These are phyloP conservation scores for Aspergillus hortae DNA, from an alignment of 2,329 filamentous ascomycete species.

Conservation along the genomic window DNA sequence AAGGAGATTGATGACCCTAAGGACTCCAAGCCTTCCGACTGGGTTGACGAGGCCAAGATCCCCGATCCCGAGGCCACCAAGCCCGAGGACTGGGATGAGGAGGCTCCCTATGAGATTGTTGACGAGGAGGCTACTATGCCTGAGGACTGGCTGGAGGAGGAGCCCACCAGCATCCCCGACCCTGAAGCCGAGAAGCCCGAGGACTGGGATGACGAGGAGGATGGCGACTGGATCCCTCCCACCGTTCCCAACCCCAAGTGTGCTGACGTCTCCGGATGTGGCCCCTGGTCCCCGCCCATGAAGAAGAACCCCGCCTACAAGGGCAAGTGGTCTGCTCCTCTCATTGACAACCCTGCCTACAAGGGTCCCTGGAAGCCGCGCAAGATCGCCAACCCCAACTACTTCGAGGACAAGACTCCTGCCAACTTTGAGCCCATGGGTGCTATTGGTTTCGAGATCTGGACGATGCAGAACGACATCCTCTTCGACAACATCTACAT, in stretches of 20 bases:
- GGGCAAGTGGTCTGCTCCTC: constrained; percentile 94
- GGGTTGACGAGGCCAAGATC: constrained; percentile 92
- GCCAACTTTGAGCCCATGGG: constrained; percentile 98
- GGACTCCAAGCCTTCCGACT: constrained; percentile 90
- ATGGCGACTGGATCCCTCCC: constrained; percentile 93
- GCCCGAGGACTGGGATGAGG: constrained; percentile 99
- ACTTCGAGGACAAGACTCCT: constrained; percentile 95
- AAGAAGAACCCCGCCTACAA: constrained; percentile 96
- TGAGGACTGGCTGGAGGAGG: constrained; percentile 92
- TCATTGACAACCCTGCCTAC: constrained; percentile 96
- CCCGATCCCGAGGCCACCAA: constrained; percentile 89
- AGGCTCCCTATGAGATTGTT: constrained; percentile 92
- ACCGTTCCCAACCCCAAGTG: constrained; percentile 96
- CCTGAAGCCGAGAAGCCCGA: constrained; percentile 96
- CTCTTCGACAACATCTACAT: constrained; percentile 99
- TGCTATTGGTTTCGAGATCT: constrained; percentile 98
- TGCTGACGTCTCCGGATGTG: constrained; percentile 86
- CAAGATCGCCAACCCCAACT: constrained; percentile 96
- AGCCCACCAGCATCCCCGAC: constrained; percentile 78
- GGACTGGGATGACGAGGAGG: constrained; percentile 99
- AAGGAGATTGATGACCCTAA: constrained; percentile 94
- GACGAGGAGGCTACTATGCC: constrained; percentile 89
- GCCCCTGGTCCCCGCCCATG: constrained; percentile 85
- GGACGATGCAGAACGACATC: constrained; percentile 99
- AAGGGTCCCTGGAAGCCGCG: constrained; percentile 92